Percentiles rank a stretch among this genome's conserved stretches.
Evolutionary conservation across 2,329 filamentous ascomycete genomes (phyloP).

Genomic region (Arthroderma sp.): DNA sequence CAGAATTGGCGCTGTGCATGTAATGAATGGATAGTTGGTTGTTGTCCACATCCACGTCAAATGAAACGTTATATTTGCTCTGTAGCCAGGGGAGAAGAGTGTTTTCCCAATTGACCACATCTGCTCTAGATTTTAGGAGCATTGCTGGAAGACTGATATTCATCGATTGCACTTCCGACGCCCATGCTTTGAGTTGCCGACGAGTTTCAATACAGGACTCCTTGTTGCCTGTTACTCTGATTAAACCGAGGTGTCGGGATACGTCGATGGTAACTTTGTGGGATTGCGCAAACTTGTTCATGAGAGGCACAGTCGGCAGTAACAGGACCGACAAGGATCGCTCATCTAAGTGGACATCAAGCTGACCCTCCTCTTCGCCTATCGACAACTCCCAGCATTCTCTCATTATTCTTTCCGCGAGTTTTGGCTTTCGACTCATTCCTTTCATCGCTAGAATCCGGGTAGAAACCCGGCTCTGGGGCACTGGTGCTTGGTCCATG

Average conservation of each 20-base stretch:
- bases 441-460: conserved; percentile 16
- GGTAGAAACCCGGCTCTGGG: conserved; percentile 14
- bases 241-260: conserved; percentile 22
- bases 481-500: conserved; percentile 16
- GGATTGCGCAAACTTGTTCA: conserved; percentile 27
- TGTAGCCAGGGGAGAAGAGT: conserved; percentile 26
- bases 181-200: conserved; percentile 24
- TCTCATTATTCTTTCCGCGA: conserved; percentile 28
- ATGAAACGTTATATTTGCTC: conserved; percentile 22
- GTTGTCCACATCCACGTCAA: conserved; percentile 17
- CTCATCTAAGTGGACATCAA: conserved; percentile 25
- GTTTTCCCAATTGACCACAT: conserved; percentile 1
- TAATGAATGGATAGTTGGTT: conserved; percentile 23
- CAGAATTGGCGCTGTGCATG: conserved; percentile 22
- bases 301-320: conserved; percentile 25
- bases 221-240: conserved; percentile 28
- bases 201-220: conserved; percentile 24
- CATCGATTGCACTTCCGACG: conserved; percentile 22
- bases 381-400: conserved; percentile 30
- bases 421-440: conserved; percentile 22
- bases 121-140: conserved; percentile 8
- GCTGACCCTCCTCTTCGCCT: conserved; percentile 25
- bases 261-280: conserved; percentile 29
- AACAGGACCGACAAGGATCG: conserved; percentile 23
- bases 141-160: conserved; percentile 18